phyloP scores from a whole-genome alignment of 1,284 basidiomycete species.

The Singerocomus inundabilis region DNA sequence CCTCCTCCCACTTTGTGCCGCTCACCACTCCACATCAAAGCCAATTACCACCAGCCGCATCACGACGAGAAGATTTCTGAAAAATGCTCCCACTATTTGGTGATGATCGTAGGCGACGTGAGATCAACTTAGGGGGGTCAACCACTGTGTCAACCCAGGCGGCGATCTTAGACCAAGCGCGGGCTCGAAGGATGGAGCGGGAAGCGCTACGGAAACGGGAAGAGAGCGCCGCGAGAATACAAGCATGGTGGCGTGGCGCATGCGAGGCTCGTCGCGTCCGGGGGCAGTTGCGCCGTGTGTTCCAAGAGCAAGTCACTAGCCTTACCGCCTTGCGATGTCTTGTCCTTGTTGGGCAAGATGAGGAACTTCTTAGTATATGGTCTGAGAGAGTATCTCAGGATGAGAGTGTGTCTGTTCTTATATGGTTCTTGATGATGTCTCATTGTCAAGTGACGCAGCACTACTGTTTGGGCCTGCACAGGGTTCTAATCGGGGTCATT shows the following conservation, averaged over 20 bases:
- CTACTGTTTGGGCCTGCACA: conserved; percentile 25
- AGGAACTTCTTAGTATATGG: conserved; percentile 54
- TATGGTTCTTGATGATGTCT: background rate
- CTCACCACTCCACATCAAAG: background rate
- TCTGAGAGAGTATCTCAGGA: conserved; percentile 35
- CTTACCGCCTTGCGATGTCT: conserved; percentile 51
- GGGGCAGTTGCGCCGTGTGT: too few relatives aligned
- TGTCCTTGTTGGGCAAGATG: conserved; percentile 57
- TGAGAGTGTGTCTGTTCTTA: conserved; percentile 39
- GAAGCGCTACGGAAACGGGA: conserved; percentile 51
- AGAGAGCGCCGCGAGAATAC: conserved; percentile 59
- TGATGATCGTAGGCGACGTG: conserved; percentile 44
- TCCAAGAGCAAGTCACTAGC: too few relatives aligned
- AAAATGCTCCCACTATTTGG: conserved; percentile 34
- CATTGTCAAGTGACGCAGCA: background rate
- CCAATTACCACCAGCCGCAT: background rate
- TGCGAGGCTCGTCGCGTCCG: too few relatives aligned
- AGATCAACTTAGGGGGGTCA: conserved; percentile 77
- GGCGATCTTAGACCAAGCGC: conserved; percentile 61
- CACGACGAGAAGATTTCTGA: background rate
- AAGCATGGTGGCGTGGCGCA: conserved; percentile 67
- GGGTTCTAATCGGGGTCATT: conserved; percentile 44
- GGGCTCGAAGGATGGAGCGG: conserved; percentile 43
- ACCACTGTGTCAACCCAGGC: conserved; percentile 50
- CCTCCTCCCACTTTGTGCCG: background rate